Evolutionary conservation across 2,329 filamentous ascomycete species (phyloP), one percentile per base, ranked within the genome.

Genomic region (Tolypocladium guangdongense): DNA sequence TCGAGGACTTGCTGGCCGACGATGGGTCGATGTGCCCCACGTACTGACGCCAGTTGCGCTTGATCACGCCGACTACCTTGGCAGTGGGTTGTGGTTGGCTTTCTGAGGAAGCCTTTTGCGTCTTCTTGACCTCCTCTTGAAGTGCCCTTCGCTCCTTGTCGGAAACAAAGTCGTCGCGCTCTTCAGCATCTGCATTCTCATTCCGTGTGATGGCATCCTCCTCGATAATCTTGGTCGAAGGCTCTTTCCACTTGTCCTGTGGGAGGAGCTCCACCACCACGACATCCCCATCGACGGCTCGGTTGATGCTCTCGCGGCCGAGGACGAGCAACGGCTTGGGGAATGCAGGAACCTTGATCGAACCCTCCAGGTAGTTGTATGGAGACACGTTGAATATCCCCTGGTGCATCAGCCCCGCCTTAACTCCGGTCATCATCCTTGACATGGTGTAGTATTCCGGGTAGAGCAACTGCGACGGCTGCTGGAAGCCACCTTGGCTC

Each of bases 1-100:
- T 86, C 2, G 81, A 81, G 3, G 83, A 81, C 52, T 84, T 82
- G 63, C 85, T 86, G 49, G 90, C 86, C 2, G 91, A 95, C 12
- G 87, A 88, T 50, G 86, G 84, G 66, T 99, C 93, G 54, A 99
- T 86, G 65, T 96, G 91, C 2, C 93, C 93, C 57, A 99, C 93
- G 62, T 96, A 97, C 69, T 97, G 95, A 56, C 93, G 82, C 93
- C 93, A 99, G 68, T 97, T 97, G 51, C 93, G 83, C 72, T 95
- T 96, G 66, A 96, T 82, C 27, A 97, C 79, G 49, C 93, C 93
- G 7, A 97, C 90, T 14, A 99, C 88, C 66, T 82, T 88, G 30
- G 92, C 93, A 7, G 93, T 97, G 7, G 93, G 93, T 62, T 96
- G 90, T 3, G 89, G 83, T 50, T 83, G 82, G 46, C 85, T 86